These are phyloP conservation scores for Psidium friedrichsthalianum DNA, from an alignment of 345 rosid genomes.

Conservation along the genomic window DNA sequence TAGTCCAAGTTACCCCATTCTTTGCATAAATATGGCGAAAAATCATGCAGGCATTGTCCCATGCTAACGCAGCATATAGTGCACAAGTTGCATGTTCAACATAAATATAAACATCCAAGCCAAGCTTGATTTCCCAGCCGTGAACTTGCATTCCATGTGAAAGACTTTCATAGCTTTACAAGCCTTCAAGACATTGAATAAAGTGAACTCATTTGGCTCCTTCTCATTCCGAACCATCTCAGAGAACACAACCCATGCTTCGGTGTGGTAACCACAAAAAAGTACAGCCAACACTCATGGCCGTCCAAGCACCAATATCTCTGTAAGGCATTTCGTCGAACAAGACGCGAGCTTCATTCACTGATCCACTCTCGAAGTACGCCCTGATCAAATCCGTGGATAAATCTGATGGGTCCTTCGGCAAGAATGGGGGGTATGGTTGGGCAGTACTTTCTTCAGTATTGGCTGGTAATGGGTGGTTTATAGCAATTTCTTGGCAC, in stretches of 20 bases:
- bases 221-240: conserved; percentile 39
- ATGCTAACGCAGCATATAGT: conserved; percentile 42
- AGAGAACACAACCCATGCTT: conserved; percentile 48
- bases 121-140: conserved; percentile 52
- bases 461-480: conserved; percentile 16
- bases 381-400: conserved; percentile 51
- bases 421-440: conserved; percentile 5
- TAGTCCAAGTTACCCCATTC: conserved; percentile 62
- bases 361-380: conserved; percentile 24
- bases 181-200: conserved; percentile 60
- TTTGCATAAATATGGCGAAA: conserved; percentile 36
- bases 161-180: conserved; percentile 49
- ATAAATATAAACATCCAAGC: conserved; percentile 44
- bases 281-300: conserved; percentile 41
- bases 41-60: conserved; percentile 44
- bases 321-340: conserved; percentile 56
- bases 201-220: conserved; percentile 39
- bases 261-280: conserved; percentile 24
- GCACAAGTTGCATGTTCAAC: conserved; percentile 65
- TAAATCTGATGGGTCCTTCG: conserved; percentile 39
- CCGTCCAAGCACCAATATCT: conserved; percentile 70
- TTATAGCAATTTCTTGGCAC: conserved; percentile 2
- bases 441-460: conserved; percentile 19
- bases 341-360: conserved; percentile 32
- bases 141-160: conserved; percentile 44